Base-by-base conservation (phyloP, 225 moss, liverwort and hornwort genomes). In the Pseudisothecium myosuroides region DNA sequence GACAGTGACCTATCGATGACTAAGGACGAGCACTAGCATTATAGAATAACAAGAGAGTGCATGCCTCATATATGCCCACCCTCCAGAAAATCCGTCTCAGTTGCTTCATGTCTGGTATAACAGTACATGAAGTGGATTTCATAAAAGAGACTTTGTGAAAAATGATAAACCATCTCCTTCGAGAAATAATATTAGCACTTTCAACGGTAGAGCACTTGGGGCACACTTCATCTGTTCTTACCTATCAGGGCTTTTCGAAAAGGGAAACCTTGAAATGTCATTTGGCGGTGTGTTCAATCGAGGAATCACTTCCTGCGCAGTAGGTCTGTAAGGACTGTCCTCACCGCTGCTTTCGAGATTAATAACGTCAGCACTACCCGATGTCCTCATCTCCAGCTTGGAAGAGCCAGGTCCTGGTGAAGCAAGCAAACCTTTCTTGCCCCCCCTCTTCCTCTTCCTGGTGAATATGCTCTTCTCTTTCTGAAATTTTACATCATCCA, bases 321-420 rank as follows among this genome's bases (percentile, higher is more conserved):
- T 37, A 50, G 72, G 11, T 78, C 81, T 83, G 89, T 61, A 54
- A 80, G 90, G 93, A 76, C 89, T 93, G 75, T 86, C 83, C 72
- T 92, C 91, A 72, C 92, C 94, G 28, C 92, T 93, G 80, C 94
- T 93, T 56, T 86, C 88, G 83, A 92, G 87, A 24, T 89, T 75
- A 71, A 93, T 91, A 65, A 90, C 31, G 39, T 89, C 90, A 49
- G 45, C 60, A 86, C 92, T 89, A 83, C 88, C 73, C 37, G 47
- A 69, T 41, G 83, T 43, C 72, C 55, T 89, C n/a, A 60, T 49
- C 84, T 82, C 93, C 66, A 81, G 71, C 84, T 94, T 92, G 39
- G 81, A 90, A 86, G 90, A 75, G 59, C 89, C 90, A 87, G 82
- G 72, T 84, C 77, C 90, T 88, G 87, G 54, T 61, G 56, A 84